Evolutionary conservation across 495 filamentous ascomycete species (phyloP), one percentile per base, ranked within the genome.

Genomic region (Rhizodiscina lignyota): DNA sequence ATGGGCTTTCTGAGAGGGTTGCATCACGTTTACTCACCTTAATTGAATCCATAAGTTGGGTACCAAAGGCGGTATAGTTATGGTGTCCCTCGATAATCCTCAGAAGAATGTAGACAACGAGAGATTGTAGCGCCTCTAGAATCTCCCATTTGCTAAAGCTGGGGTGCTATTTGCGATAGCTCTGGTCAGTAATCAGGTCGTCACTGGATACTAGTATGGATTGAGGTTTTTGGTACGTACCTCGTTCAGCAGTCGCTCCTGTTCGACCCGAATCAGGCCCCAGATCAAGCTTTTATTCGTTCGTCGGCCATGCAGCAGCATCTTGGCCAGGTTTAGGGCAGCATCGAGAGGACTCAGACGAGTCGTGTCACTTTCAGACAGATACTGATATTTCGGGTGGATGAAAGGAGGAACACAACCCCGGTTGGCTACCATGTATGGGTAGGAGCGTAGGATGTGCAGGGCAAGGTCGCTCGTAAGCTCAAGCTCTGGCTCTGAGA

Each of bases 321-420:
- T 27, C 24, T 27, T 27, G 8, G 24, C 24, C 13, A 27, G 24
- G 13, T 27, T 27, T 8, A 27, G 24, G 24, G 24, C 24, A 27
- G 24, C 24, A 8, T 27, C 13, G 13, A 27, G 24, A 27, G 24
- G 24, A 27, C 24, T 27, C 13, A 13, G 24, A 27, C 24, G 6
- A 8, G 24, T 27, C 24, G 24, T 27, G 24, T 27, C 24, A 27
- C 13, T 27, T 27, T 27, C 24, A 27, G 24, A 27, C 24, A 27
- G 13, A 27, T 27, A 27, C 24, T 27, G 24, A 27, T 27, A 27
- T 27, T 27, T 27, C 24, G 24, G 24, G 24, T 27, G 24, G 24
- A 27, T 27, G 24, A 27, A 27, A 27, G 24, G 24, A 27, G 24
- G 24, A 27, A 27, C 24, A 27, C 8, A 27, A 27, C 13, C 24